Conservation (phyloP, 495 filamentous ascomycete genomes). For the Daldinia loculata region DNA sequence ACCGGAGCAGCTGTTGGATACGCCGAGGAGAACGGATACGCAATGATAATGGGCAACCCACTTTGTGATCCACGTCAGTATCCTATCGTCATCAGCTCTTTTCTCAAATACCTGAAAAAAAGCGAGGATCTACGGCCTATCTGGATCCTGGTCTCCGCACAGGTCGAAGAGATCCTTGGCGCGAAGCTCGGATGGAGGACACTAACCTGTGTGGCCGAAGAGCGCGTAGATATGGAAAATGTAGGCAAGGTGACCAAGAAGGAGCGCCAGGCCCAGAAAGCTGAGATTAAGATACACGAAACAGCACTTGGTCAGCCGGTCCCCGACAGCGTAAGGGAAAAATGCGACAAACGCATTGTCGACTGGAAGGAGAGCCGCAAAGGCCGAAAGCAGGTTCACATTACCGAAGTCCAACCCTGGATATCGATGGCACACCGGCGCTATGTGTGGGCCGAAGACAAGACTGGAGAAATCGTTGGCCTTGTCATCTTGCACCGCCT, state of each 20-base stretch:
- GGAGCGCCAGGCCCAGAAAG: conserved; percentile 76
- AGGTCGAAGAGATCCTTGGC: conserved; percentile 77
- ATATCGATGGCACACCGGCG: conserved; percentile 78
- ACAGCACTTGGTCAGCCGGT: conserved; percentile 67
- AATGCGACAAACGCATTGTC: conserved; percentile 73
- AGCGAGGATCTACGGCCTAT: conserved; percentile 77
- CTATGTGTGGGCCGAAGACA: conserved; percentile 78
- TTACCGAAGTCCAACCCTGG: conserved; percentile 86
- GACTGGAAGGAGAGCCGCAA: conserved; percentile 84
- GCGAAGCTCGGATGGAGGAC: conserved; percentile 82
- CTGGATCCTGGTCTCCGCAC: conserved; percentile 76
- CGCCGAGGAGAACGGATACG: conserved; percentile 74
- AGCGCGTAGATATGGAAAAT: conserved; percentile 76
- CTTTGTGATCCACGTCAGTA: conserved; percentile 79
- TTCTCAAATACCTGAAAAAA: conserved; percentile 75
- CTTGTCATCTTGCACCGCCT: conserved; percentile 79
- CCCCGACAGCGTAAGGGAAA: conserved; percentile 67
- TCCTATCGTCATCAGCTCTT: conserved; percentile 71
- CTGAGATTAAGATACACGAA: conserved; percentile 77
- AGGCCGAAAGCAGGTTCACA: conserved; percentile 78
- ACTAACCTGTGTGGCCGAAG: conserved; percentile 83
- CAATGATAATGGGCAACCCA: conserved; percentile 82
- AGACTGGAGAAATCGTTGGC: conserved; percentile 71
- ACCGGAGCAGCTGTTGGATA: conserved; percentile 85
- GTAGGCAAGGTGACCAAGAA: conserved; percentile 69